phyloP scores from a whole-genome alignment of 2,329 filamentous ascomycete genomes.

The Colletotrichum sublineola region DNA sequence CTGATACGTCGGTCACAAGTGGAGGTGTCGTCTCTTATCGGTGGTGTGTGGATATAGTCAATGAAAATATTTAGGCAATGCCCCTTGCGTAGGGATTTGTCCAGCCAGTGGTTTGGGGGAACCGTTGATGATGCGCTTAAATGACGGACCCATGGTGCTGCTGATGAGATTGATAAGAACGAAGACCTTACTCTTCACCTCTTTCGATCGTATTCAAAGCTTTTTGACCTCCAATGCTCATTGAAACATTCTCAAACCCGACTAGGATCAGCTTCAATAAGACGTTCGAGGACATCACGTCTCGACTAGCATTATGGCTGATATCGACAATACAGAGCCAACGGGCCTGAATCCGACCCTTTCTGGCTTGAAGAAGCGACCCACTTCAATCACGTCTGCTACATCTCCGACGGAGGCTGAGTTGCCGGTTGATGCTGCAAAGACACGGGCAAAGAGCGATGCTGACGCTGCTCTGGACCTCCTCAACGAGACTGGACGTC shows the following conservation, averaged over 20 bases:
- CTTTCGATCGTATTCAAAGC: background rate
- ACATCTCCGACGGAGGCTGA: background rate
- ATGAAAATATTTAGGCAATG: slow-evolving; percentile 1
- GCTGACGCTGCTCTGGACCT: slow-evolving; percentile 30
- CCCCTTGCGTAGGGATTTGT: slow-evolving; percentile 5
- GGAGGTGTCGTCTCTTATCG: slow-evolving; percentile 22
- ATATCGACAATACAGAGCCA: background rate
- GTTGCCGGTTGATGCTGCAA: background rate
- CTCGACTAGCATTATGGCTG: slow-evolving; percentile 5
- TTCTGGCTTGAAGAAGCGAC: background rate
- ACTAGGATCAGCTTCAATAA: background rate
- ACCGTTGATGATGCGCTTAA: slow-evolving; percentile 14
- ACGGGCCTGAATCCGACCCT: background rate
- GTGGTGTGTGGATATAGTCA: slow-evolving; percentile 13
- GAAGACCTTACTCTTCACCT: background rate
- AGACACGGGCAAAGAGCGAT: slow-evolving; percentile 8
- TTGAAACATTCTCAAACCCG: too few relatives aligned
- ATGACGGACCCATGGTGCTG: background rate
- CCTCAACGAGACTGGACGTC: slow-evolving; percentile 30
- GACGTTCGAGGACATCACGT: too few relatives aligned
- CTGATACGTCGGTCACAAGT: slow-evolving; percentile 20
- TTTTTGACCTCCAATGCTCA: background rate
- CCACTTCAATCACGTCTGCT: slow-evolving; percentile 1
- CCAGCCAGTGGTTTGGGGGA: background rate
- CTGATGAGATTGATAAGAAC: slow-evolving; percentile 15